These are phyloP conservation scores for Ceratobasidium sp. DNA, from an alignment of 1,284 basidiomycete species.

Conservation along the genomic window DNA sequence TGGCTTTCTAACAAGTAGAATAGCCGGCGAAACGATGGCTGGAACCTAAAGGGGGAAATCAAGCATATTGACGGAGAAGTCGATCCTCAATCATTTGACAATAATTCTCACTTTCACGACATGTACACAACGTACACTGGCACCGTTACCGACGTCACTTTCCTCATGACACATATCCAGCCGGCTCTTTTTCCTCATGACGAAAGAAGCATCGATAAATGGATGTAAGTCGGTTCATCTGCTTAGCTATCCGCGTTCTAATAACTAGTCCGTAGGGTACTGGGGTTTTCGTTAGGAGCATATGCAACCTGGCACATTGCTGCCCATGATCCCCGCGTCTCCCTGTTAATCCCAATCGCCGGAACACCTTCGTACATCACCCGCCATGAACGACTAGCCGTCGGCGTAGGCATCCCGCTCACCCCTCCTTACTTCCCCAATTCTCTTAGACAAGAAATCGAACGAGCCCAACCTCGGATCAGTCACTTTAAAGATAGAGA, in stretches of 20 bases:
- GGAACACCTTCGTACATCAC: conserved; percentile 63
- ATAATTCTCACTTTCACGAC: conserved; percentile 52
- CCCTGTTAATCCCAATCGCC: conserved; percentile 65
- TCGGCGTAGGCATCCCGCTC: conserved; percentile 52
- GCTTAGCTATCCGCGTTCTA: conserved; percentile 5
- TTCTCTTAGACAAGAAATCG: conserved; percentile 53
- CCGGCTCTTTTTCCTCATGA: conserved; percentile 64
- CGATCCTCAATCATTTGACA: conserved; percentile 1
- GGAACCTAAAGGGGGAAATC: conserved; percentile 52
- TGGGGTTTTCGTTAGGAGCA: conserved; percentile 40
- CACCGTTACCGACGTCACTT: conserved; percentile 62
- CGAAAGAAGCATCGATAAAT: conserved; percentile 61
- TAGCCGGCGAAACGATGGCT: conserved; percentile 55
- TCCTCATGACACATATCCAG: conserved; percentile 64
- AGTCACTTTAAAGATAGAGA: conserved; percentile 57
- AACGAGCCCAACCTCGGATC: conserved; percentile 48
- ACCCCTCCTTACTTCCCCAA: conserved; percentile 57
- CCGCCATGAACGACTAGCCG: conserved; percentile 57
- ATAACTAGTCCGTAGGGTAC: neutral
- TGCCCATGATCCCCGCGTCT: conserved; percentile 60
- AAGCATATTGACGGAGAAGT: conserved; percentile 53
- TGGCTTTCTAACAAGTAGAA: too few species aligned
- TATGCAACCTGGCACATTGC: conserved; percentile 47
- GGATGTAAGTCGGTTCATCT: conserved; percentile 51
- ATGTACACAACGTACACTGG: conserved; percentile 58